Percentiles rank a stretch among this genome's conserved stretches.
Conservation (phyloP, 768 basidiomycete species). For the Russula lepida region DNA sequence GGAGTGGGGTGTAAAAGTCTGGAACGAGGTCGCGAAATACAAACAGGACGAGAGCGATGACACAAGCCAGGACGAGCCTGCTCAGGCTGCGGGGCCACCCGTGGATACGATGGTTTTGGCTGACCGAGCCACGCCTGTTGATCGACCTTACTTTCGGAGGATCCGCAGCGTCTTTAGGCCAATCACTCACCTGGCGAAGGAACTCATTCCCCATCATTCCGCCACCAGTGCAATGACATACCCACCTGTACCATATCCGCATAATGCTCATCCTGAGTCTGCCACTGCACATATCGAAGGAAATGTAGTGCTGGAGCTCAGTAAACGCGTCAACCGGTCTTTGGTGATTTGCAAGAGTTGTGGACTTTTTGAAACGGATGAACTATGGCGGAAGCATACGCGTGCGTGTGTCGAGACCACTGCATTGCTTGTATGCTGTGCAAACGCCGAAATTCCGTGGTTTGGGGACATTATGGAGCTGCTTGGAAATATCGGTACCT, state of each 20-base stretch:
- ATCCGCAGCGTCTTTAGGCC: no score
- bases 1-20: neutral
- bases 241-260: neutral
- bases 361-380: neutral
- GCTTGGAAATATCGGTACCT: neutral
- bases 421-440: neutral
- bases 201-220: neutral
- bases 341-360: neutral
- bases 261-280: neutral
- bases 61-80: no score
- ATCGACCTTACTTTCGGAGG: no score
- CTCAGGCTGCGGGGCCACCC: no score
- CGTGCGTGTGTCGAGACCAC: neutral
- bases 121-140: no score
- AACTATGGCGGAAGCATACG: neutral
- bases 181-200: no score
- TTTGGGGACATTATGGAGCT: neutral
- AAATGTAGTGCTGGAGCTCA: neutral
- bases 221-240: no score
- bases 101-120: no score
- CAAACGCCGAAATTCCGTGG: neutral
- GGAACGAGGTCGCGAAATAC: neutral
- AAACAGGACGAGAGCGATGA: neutral
- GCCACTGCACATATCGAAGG: neutral
- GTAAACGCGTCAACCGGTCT: neutral